Evolutionary conservation across 2,329 filamentous ascomycete genomes (phyloP).

Genomic region (Ophiostoma ulmi): DNA sequence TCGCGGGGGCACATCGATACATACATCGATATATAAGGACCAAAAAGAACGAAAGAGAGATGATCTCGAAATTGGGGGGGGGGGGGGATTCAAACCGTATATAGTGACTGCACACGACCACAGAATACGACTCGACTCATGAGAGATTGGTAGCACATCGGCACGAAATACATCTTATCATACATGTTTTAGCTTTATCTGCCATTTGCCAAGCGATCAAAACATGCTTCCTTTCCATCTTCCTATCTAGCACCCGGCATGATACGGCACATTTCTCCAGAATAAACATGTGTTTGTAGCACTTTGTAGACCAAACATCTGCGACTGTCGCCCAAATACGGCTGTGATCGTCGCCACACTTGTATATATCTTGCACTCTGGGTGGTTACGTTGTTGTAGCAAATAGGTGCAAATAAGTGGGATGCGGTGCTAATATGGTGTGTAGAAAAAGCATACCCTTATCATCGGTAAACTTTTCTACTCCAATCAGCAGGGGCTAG

Average conservation of each 20-base stretch:
- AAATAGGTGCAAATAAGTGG: neutral
- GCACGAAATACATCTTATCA: neutral
- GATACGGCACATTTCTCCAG: neutral
- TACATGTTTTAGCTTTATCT: neutral
- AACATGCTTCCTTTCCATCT: constrained; percentile 2
- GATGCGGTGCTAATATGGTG: neutral
- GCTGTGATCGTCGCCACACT: neutral
- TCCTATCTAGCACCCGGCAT: neutral
- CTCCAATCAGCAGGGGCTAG: constrained; percentile 5
- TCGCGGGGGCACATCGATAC: neutral
- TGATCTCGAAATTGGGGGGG: neutral
- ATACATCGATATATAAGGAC: neutral
- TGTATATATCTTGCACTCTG: neutral
- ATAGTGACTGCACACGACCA: neutral
- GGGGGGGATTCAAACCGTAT: neutral
- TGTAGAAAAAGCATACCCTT: neutral
- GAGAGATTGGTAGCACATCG: neutral
- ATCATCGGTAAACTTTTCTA: neutral
- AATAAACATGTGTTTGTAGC: neutral
- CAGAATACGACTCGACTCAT: neutral
- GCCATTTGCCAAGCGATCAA: neutral
- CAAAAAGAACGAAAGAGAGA: neutral
- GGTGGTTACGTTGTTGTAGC: neutral
- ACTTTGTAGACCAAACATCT: neutral
- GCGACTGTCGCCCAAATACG: neutral